Base-by-base conservation (phyloP, 2,329 filamentous ascomycete species). In the Fonsecaea nubica region DNA sequence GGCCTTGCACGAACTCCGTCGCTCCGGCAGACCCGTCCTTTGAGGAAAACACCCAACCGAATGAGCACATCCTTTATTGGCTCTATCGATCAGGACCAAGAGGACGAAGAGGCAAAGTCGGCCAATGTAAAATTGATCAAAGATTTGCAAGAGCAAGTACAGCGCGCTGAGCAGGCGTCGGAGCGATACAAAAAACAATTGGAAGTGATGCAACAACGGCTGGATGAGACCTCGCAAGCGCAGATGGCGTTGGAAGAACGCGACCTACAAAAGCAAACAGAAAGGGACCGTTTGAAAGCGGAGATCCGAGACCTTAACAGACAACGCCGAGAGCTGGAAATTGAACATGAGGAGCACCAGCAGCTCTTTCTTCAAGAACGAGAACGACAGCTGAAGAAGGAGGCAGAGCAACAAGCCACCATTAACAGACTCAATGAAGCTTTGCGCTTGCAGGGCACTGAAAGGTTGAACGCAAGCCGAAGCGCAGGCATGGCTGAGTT, bases 371-470 rank as follows among this genome's bases (percentile, higher is more conserved):
- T 92, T 75, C 92, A 93, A 79, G 94, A 98, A 78, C 95, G 96
- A 81, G 93, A 97, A 71, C 92, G 96, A 73, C 90, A 93, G 79
- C 84, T 86, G 62, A 90, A 90, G 72, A 86, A 90, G 64, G 93
- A 97, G 76, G 93, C 97, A 75, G 93, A 97, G 78, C 89, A 98
- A 86, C 92, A 96, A 78, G 84, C 87, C 65, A 90, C 94, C 62
- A 95, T 98, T 75, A 92, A 96, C 80, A 86, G 94, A 63, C 83
- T 99, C 73, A 98, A 97, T 83, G 93, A 97, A 77, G 90, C 88
- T 58, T 82, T 97, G 73, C 90, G 91, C 45, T 59, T 91, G 93
- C 79, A 89, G 91, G 77, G 90, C 90, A 73, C 77, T 82, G 73
- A 82, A 82, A 61, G 79, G 79, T 45, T 82, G 80, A 67, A 77